phyloP scores from a whole-genome alignment of 345 rosid species.

The Adansonia digitata region DNA sequence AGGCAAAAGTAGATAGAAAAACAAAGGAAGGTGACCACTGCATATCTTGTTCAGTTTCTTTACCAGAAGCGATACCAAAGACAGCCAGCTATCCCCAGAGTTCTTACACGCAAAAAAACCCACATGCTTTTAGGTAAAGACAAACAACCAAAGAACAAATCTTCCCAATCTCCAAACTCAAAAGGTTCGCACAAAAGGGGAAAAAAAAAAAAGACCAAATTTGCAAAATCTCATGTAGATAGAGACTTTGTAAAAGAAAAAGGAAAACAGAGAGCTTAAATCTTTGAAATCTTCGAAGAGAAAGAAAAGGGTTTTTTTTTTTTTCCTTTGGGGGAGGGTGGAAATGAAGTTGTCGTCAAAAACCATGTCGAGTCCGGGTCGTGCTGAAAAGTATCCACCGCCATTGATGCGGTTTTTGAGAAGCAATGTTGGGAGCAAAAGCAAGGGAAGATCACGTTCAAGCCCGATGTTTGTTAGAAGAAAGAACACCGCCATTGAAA shows the following conservation, averaged over 20 bases:
- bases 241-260: not conserved
- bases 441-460: constrained; percentile 74
- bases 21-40: constrained; percentile 16
- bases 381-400: constrained; percentile 82
- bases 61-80: not conserved
- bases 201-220: not conserved
- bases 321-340: too few relatives aligned
- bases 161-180: not conserved
- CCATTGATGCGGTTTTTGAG: constrained; percentile 77
- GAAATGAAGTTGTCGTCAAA: constrained; percentile 60
- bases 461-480: constrained; percentile 78
- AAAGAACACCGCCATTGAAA: constrained; percentile 48
- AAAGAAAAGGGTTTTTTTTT: not conserved
- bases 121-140: constrained; percentile 8
- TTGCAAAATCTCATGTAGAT: not conserved
- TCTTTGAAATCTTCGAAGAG: not conserved
- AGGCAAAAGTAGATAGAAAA: not conserved
- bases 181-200: not conserved
- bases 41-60: constrained; percentile 4
- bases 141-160: not conserved
- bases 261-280: not conserved
- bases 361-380: constrained; percentile 85
- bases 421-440: constrained; percentile 59
- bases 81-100: not conserved
- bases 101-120: not conserved